Evolutionary conservation across 1,139 yeast species (phyloP).

Genomic region (Pichia sp.): DNA sequence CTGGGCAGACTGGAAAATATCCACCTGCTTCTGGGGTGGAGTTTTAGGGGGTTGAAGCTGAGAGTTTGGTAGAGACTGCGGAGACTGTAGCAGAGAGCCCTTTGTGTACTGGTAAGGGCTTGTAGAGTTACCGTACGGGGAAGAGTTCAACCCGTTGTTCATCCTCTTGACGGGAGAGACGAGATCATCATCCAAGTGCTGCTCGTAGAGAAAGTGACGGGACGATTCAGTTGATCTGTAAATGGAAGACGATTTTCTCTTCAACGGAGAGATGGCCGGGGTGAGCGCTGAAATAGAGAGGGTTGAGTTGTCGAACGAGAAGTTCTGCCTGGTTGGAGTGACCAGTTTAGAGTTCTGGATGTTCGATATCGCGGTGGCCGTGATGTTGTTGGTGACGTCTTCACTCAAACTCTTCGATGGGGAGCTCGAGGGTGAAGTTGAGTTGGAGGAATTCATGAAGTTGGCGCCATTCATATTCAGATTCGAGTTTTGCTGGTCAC

Average conservation of each 20-base stretch:
- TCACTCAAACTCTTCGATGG: conserved; percentile 19
- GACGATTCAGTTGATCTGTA: conserved; percentile 13
- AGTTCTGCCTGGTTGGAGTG: conserved; percentile 13
- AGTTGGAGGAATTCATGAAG: conserved; percentile 15
- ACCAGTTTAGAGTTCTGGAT: conserved; percentile 17
- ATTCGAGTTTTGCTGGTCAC: conserved; percentile 21
- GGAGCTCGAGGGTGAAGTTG: conserved; percentile 20
- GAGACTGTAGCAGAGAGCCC: conserved; percentile 15
- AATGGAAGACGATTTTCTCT: conserved; percentile 23
- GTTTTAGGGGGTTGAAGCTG: conserved; percentile 26
- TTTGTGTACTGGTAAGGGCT: conserved; percentile 21
- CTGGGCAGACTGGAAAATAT: conserved; percentile 7
- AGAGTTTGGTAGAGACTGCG: conserved; percentile 14
- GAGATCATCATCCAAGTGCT: conserved; percentile 10
- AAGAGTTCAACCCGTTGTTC: conserved; percentile 30
- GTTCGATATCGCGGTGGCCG: conserved; percentile 22
- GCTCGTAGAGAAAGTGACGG: conserved; percentile 9
- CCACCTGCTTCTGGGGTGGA: conserved; percentile 26
- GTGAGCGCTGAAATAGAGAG: conserved; percentile 12
- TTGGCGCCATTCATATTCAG: not conserved
- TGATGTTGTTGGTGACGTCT: conserved; percentile 19
- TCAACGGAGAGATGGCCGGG: conserved; percentile 27
- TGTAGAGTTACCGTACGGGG: conserved; percentile 25
- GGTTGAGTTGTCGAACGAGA: conserved; percentile 11
- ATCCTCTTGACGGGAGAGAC: conserved; percentile 30